Conservation (phyloP, 2,329 filamentous ascomycete species). For the Aspergillus versicolor region DNA sequence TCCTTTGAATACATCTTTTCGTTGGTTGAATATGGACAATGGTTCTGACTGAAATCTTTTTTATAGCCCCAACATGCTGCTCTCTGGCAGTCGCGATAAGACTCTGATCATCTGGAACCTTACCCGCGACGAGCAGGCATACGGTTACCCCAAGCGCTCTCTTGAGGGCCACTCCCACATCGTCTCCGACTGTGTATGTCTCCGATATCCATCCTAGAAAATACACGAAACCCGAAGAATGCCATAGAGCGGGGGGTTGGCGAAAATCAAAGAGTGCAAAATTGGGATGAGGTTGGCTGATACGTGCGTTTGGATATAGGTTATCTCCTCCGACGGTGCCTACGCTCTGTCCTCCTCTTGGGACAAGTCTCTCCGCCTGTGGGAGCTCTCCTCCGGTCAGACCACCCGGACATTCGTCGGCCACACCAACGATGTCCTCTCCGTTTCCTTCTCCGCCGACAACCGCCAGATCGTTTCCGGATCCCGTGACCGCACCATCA, state of each 20-base stretch:
- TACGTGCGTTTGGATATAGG: constrained; percentile 53
- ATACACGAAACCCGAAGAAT: constrained; percentile 1
- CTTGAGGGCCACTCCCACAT: constrained; percentile 99
- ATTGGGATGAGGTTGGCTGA: constrained; percentile 27
- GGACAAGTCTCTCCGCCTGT: constrained; percentile 99
- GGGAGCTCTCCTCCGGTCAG: constrained; percentile 95
- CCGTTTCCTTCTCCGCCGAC: constrained; percentile 99
- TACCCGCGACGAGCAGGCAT: constrained; percentile 95
- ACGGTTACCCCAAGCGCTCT: constrained; percentile 98
- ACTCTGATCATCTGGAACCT: constrained; percentile 99
- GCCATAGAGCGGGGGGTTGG: not conserved
- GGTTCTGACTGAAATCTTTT: constrained; percentile 36
- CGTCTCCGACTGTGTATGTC: constrained; percentile 98
- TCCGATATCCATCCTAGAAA: constrained; percentile 15
- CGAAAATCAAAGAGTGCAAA: constrained; percentile 3
- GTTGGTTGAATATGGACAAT: constrained; percentile 25
- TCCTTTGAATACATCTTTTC: constrained; percentile 12
- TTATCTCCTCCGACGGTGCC: constrained; percentile 98
- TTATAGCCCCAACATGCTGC: constrained; percentile 94
- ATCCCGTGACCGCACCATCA: constrained; percentile 97
- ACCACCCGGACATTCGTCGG: constrained; percentile 98
- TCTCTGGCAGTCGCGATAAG: constrained; percentile 97
- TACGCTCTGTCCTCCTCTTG: constrained; percentile 98
- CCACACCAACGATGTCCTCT: constrained; percentile 99
- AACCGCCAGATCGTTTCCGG: constrained; percentile 99